Evolutionary conservation across 371 early-diverging fungal species (phyloP), one percentile per base, ranked within the genome.

Genomic region (Apophysomyces variabilis): DNA sequence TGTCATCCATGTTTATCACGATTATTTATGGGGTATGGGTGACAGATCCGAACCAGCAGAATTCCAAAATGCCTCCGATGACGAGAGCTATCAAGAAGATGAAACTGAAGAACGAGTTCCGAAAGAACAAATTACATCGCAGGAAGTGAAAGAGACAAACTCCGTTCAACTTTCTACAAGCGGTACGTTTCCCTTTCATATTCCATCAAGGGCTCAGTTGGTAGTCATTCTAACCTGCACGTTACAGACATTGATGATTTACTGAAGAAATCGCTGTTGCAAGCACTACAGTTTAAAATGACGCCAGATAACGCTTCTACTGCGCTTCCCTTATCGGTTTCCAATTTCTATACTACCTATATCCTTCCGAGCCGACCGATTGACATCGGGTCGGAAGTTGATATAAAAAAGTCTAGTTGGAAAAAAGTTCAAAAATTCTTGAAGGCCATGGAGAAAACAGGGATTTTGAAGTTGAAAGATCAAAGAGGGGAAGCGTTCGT

Each of bases 361-460:
- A 76, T 92, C 58, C 77, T 89, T 26, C 86, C 89, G 0, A 85
- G 85, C 63, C 80, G 89, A 38, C 90, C 91, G 0, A 61, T 62
- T 0, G 86, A 79, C 7, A 67, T 73, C 1, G 84, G 84, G 21
- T 58, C 73, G 0, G 86, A 88, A 45, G 78, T 88, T 0, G 92
- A 92, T 60, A 83, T 92, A 41, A 92, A 92, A 67, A 85, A 85
- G 65, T 92, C 92, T 6, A 85, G 83, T 47, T 89, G 85, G 85
- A 92, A 92, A 69, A 90, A 90, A 68, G 65, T 91, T 26, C 85
- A 89, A 66, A 92, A 90, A 68, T 92, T 91, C 67, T 71, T 90
- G 46, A 92, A 90, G 65, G 79, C 76, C 1, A 86, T 86, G 60
- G 92, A 92, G 57, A 90, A 90, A 70, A 65, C 38, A 16, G 89